phyloP scores from a whole-genome alignment of 2,329 filamentous ascomycete species.

The Leptographium lundbergii region DNA sequence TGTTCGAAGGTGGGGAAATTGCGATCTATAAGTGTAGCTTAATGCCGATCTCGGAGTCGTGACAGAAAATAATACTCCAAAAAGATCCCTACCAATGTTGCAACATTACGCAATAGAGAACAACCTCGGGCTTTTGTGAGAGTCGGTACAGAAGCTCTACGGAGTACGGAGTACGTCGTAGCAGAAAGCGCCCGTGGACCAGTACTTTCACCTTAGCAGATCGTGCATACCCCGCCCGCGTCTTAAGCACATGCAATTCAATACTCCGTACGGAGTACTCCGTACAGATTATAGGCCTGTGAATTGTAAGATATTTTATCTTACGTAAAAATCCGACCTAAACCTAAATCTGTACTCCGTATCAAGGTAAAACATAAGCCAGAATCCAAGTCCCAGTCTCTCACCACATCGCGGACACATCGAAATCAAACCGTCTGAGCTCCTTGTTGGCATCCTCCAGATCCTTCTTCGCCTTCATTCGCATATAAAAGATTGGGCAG shows the following conservation, averaged over 20 bases:
- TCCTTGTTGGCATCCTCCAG: constrained; percentile 91
- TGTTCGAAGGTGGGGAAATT: background rate
- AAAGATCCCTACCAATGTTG: background rate
- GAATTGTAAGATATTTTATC: too few relatives aligned
- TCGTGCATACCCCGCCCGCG: too few relatives aligned
- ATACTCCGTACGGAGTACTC: too few relatives aligned
- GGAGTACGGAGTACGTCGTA: too few relatives aligned
- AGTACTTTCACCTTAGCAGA: too few relatives aligned
- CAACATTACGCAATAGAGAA: background rate
- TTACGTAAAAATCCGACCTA: too few relatives aligned
- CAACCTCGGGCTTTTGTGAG: background rate
- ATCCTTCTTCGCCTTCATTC: constrained; percentile 99
- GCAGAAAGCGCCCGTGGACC: too few relatives aligned
- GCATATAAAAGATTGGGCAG: constrained; percentile 99
- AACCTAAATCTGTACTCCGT: background rate
- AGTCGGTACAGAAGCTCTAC: too few relatives aligned
- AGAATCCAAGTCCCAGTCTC: background rate
- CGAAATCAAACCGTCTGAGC: constrained; percentile 75
- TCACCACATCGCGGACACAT: constrained; percentile 56
- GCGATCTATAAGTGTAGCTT: background rate
- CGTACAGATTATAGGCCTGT: too few relatives aligned
- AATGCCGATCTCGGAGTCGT: background rate
- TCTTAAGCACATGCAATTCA: too few relatives aligned
- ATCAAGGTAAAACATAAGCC: background rate
- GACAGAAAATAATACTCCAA: background rate